Base-by-base conservation (phyloP, 2,329 filamentous ascomycete species). In the Phyllosticta citrichinensis region DNA sequence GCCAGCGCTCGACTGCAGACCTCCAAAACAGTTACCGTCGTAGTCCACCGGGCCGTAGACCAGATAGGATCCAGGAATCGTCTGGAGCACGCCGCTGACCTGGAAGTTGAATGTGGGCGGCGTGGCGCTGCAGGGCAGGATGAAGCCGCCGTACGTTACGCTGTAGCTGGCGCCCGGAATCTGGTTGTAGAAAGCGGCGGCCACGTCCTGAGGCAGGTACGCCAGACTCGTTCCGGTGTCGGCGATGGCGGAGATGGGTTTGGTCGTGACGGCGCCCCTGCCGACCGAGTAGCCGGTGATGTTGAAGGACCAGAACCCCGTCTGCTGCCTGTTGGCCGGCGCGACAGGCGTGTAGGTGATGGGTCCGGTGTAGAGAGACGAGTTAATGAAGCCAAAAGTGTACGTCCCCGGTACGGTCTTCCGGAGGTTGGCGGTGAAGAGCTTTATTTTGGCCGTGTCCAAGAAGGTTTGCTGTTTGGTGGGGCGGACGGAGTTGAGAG, bases 181-280 rank as follows among this genome's bases (percentile, higher is more conserved):
- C 63, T 81, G 69, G 50, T 70, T 68, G 76, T 87, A 89, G 78
- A 88, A 89, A 52, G 75, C 79, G 0, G 72, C 66, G 64, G 83
- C 80, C 62, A 86, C 76, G 40, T 69, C 65, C 59, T 79, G 69
- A 24, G 83, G 82, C 22, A 86, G 71, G 64, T 87, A 78, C 59
- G 88, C 73, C 33, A 89, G 81, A 1, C 85, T 85, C 60, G 86
- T 89, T 56, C 87, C 87, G 2, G 87, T 89, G 74, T 89, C 87
- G 67, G 83, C 83, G 70, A 89, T 88, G 65, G 78, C 80, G 51
- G 70, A 66, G 70, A 84, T 79, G 63, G 73, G 67, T 56, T 70
- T 60, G 51, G 70, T 67, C 60, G 76, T 74, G 71, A 74, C 65
- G 27, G 66, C 57, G 17, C 68, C 69, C 62, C 69, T 70, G 55